Conservation (phyloP, 371 early-diverging fungal genomes). For the Apophysomyces elegans region DNA sequence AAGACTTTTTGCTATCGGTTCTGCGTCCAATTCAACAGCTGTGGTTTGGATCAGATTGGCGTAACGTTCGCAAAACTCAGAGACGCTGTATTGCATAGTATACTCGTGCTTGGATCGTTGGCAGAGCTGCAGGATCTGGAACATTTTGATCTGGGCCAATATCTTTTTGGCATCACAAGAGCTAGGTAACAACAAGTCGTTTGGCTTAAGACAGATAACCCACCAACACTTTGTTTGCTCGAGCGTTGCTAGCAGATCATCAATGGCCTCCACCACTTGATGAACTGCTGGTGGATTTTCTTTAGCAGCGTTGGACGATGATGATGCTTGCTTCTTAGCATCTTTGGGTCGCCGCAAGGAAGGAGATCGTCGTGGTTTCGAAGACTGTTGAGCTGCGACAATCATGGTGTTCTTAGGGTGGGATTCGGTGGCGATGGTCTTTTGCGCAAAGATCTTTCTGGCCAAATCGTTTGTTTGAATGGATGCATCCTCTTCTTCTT, state of each 20-base stretch:
- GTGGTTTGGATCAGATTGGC: conserved; percentile 44
- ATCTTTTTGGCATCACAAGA: conserved; percentile 57
- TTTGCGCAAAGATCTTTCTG: conserved; percentile 34
- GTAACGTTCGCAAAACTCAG: conserved; percentile 72
- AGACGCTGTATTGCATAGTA: conserved; percentile 53
- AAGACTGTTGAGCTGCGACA: conserved; percentile 57
- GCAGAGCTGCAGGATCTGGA: conserved; percentile 55
- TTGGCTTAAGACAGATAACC: conserved; percentile 78
- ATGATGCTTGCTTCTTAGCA: conserved; percentile 3
- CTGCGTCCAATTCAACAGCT: conserved; percentile 38
- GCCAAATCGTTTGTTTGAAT: conserved; percentile 33
- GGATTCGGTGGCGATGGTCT: conserved; percentile 51
- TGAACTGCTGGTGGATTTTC: conserved; percentile 32
- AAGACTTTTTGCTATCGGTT: conserved; percentile 48
- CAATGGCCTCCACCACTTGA: conserved; percentile 56
- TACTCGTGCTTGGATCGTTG: conserved; percentile 57
- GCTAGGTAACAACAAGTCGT: conserved; percentile 62
- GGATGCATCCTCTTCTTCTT: neutral
- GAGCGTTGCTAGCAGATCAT: conserved; percentile 75
- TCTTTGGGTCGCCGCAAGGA: conserved; percentile 24
- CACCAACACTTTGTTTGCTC: conserved; percentile 85
- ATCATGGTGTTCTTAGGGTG: conserved; percentile 57
- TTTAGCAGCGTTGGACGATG: neutral
- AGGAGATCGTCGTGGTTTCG: conserved; percentile 50
- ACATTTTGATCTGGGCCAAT: conserved; percentile 53